Conservation (phyloP, 2,329 filamentous ascomycete genomes). For the Aplosporella prunicola region DNA sequence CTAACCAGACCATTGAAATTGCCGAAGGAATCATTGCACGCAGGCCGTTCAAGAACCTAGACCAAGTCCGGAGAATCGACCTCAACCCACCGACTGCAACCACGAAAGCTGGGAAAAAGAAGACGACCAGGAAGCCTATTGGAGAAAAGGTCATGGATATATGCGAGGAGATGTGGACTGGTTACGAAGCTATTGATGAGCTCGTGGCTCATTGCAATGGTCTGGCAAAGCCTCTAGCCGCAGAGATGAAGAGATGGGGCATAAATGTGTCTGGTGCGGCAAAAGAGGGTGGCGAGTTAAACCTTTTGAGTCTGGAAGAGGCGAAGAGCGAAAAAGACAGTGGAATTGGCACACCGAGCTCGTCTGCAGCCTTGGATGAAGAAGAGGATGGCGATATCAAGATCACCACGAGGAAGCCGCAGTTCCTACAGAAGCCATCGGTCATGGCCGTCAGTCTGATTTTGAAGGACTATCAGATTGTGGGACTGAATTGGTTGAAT, state of each 20-base stretch:
- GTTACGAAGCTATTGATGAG: conserved; percentile 74
- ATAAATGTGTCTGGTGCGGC: conserved; percentile 49
- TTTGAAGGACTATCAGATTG: conserved; percentile 89
- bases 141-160: conserved; percentile 60
- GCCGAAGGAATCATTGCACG: conserved; percentile 61
- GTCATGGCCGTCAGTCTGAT: conserved; percentile 66
- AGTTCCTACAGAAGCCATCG: conserved; percentile 57
- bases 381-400: conserved; percentile 39
- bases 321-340: conserved; percentile 42
- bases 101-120: conserved; percentile 33
- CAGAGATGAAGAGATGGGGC: conserved; percentile 59
- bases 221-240: conserved; percentile 57
- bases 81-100: conserved; percentile 16
- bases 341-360: conserved; percentile 55
- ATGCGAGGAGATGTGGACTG: conserved; percentile 63
- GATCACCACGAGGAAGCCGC: conserved; percentile 24
- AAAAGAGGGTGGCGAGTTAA: conserved; percentile 49
- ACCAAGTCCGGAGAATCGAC: conserved; percentile 57
- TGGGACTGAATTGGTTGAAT: conserved; percentile 89
- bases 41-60: conserved; percentile 62
- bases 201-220: conserved; percentile 68
- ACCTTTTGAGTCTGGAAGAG: conserved; percentile 46
- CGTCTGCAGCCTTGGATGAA: conserved; percentile 25
- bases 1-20: conserved; percentile 59
- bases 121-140: conserved; percentile 35